Evolutionary conservation across 208 protist genomes (phyloP).

Genomic region (Trypanosoma rangeli): DNA sequence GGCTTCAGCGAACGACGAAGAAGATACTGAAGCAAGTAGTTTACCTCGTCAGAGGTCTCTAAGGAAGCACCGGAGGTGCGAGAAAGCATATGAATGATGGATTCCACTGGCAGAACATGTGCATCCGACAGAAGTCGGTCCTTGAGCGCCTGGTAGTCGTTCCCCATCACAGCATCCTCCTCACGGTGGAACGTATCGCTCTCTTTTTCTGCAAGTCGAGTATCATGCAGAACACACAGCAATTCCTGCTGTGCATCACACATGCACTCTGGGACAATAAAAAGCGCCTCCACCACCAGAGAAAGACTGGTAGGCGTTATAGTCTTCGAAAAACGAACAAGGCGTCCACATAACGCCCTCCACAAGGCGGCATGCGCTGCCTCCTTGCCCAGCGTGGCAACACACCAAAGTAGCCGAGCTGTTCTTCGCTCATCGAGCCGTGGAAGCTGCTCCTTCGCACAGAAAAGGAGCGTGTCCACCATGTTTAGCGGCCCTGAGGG

Average conservation of each 20-base stretch:
- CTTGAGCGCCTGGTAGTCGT: constrained; percentile 20
- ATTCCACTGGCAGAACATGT: constrained; percentile 18
- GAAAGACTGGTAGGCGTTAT: constrained; percentile 43
- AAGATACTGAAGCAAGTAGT: constrained; percentile 21
- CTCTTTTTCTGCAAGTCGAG: neutral
- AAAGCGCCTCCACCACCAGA: constrained; percentile 51
- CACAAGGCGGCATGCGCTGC: constrained; percentile 39
- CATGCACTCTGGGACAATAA: constrained; percentile 33
- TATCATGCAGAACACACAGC: constrained; percentile 21
- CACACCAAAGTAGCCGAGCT: constrained; percentile 61
- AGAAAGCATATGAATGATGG: constrained; percentile 18
- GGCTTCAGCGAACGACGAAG: constrained; percentile 2
- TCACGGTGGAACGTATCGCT: neutral
- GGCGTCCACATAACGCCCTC: constrained; percentile 48
- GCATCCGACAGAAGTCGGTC: constrained; percentile 19
- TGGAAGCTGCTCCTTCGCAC: constrained; percentile 39
- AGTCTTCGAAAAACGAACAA: constrained; percentile 31
- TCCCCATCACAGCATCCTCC: neutral
- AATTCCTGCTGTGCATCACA: constrained; percentile 43
- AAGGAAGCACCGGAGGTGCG: neutral
- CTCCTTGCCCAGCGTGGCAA: constrained; percentile 40
- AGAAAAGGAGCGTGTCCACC: constrained; percentile 37
- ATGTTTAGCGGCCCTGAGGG: constrained; percentile 27
- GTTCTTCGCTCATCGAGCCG: constrained; percentile 49
- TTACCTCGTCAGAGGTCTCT: neutral